Evolutionary conservation across 257 asterid species (phyloP), one percentile per base, ranked within the genome.

Genomic region (Jacaranda copaia): DNA sequence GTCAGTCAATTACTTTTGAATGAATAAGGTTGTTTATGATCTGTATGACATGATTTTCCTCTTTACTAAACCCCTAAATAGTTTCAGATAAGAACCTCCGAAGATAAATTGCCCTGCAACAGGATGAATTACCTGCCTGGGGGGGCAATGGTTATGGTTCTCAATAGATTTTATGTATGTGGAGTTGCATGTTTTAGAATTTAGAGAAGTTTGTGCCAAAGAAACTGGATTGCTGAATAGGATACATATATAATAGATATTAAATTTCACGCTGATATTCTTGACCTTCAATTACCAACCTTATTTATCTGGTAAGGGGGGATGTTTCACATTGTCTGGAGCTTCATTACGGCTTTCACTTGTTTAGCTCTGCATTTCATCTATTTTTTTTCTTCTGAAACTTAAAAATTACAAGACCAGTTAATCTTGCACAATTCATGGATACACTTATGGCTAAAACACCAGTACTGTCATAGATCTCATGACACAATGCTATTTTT

Each of bases 1-100:
- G 97, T 91, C 46, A 71, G 92, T 79, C 69, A 52, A 11, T 57
- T 76, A 68, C 78, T 49, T 78, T 53, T 72, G 76, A 72, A 57
- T 75, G 25, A 66, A n/a, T 68, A 49, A 43, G 61, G 16, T 38
- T 81, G 25, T 4, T 76, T 19, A 25, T 72, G 56, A 39, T 76
- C 48, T 58, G 53, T 65, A 10, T 83, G 51, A 52, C 71, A 32
- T 67, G 73, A 66, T 14, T 71, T 42, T 52, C 8, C 38, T 63
- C 61, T 39, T 40, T 16, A 9, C 18, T 14, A 18, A 16, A 35
- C 75, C 32, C 75, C 39, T 39, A 8, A 11, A 60, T 61, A 59
- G 57, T 53, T 43, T 49, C 36, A 14, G 5, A 20, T 63, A 8
- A 9, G 20, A 48, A 74, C 49, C 49, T 63, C 63, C 6, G 53